Percentiles rank a stretch among this genome's conserved stretches.
Conservation (phyloP, 2,329 filamentous ascomycete genomes). For the Aureobasidium sp. region DNA sequence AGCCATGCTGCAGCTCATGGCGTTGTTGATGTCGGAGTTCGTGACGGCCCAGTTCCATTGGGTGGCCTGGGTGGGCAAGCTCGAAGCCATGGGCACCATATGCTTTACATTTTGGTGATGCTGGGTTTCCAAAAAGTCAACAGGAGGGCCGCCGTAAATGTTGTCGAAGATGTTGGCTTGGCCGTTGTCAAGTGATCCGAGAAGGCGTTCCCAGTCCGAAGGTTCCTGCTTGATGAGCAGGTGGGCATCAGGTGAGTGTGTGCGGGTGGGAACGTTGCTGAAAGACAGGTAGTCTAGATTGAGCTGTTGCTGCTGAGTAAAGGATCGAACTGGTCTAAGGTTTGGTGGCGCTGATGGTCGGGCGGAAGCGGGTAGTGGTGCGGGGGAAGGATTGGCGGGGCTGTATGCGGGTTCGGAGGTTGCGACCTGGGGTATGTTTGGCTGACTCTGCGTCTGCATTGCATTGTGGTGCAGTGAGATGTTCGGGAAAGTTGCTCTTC, state of each 20-base stretch:
- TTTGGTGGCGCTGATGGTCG: conserved; percentile 24
- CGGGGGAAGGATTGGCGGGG: conserved; percentile 25
- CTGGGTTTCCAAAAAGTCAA: conserved; percentile 27
- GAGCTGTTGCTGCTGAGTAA: not conserved
- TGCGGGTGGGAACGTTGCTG: conserved; percentile 25
- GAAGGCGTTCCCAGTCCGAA: conserved; percentile 73
- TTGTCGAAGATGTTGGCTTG: conserved; percentile 77
- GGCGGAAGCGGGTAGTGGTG: conserved; percentile 22
- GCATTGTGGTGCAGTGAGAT: conserved; percentile 39
- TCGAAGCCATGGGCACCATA: not conserved
- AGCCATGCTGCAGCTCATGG: not conserved
- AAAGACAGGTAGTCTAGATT: conserved; percentile 44
- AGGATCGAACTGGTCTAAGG: not conserved
- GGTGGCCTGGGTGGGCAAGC: not conserved
- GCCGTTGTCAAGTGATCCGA: conserved; percentile 71
- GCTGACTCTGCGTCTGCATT: conserved; percentile 40
- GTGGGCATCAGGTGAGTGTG: conserved; percentile 9
- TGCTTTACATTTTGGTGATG: conserved; percentile 4
- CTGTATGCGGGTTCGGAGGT: conserved; percentile 41
- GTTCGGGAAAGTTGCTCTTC: conserved; percentile 32
- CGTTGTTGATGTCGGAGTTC: not conserved
- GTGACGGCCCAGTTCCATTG: conserved; percentile 19
- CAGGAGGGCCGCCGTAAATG: conserved; percentile 61
- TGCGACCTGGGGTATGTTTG: conserved; percentile 36
- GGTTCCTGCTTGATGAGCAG: conserved; percentile 25